Conservation (phyloP, 2,329 filamentous ascomycete species). For the Fusarium armeniacum region DNA sequence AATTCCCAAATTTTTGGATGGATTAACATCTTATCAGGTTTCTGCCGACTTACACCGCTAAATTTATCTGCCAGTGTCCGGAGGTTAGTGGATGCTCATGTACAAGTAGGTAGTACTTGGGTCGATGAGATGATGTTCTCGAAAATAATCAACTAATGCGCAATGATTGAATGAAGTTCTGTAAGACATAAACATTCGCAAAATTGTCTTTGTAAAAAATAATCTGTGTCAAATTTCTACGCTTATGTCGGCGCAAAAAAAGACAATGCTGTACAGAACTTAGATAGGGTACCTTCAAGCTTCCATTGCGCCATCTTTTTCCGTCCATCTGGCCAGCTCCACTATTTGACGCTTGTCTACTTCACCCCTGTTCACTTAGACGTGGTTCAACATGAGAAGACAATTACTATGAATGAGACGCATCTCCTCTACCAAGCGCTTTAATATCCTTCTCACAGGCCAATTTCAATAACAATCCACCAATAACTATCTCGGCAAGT, state of each 20-base stretch:
- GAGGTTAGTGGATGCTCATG: neutral
- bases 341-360: conserved; percentile 14
- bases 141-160: neutral
- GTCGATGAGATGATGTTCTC: neutral
- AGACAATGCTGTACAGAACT: neutral
- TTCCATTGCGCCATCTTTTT: conserved; percentile 6
- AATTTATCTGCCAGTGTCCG: conserved; percentile 46
- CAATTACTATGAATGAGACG: conserved; percentile 27
- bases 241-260: too few species aligned
- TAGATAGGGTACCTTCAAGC: neutral
- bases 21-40: conserved; percentile 53
- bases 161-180: neutral
- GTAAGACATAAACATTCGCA: neutral
- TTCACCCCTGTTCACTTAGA: conserved; percentile 41
- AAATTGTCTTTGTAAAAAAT: neutral
- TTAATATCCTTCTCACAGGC: neutral
- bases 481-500: conserved; percentile 15
- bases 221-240: neutral
- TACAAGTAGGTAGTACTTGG: neutral
- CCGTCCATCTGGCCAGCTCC: conserved; percentile 34
- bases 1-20: conserved; percentile 55
- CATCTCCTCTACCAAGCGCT: conserved; percentile 12
- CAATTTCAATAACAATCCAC: neutral
- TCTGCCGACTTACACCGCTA: conserved; percentile 57
- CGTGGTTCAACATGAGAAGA: conserved; percentile 34